These are phyloP conservation scores for Olyra latifolia DNA, from an alignment of 176 grass and related monocot genomes.

Conservation along the genomic window DNA sequence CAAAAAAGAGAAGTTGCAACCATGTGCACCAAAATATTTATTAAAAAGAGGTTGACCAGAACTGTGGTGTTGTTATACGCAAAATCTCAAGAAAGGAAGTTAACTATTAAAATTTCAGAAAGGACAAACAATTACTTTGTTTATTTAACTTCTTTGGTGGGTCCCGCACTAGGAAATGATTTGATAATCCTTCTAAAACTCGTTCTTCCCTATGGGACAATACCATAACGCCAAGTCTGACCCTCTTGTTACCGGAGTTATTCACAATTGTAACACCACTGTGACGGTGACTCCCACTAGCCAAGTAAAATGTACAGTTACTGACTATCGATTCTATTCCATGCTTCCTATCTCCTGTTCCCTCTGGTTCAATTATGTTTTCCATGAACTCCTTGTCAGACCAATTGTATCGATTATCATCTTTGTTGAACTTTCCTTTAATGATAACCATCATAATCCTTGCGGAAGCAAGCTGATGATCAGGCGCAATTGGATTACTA, in stretches of 20 bases:
- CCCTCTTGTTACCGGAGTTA: not conserved
- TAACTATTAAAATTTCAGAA: not conserved
- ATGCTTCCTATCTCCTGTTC: not conserved
- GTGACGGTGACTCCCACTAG: not conserved
- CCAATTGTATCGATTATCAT: not conserved
- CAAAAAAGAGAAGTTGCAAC: no score
- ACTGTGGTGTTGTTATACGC: no score
- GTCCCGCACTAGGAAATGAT: not conserved
- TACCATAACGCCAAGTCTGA: not conserved
- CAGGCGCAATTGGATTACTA: not conserved
- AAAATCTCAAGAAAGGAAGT: no score
- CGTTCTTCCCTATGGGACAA: not conserved
- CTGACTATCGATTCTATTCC: not conserved
- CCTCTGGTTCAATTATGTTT: not conserved
- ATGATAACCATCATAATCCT: not conserved
- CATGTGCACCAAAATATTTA: no score
- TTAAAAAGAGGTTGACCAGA: no score
- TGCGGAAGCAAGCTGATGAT: not conserved
- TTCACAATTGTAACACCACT: not conserved
- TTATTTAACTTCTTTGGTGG: not conserved
- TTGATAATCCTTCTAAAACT: constrained; percentile 20
- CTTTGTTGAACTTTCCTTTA: not conserved
- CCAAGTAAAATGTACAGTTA: not conserved
- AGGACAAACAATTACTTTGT: not conserved
- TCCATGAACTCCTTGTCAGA: not conserved